Evolutionary conservation across 2,329 filamentous ascomycete species (phyloP).

Genomic region (Colletotrichum plurivorum): DNA sequence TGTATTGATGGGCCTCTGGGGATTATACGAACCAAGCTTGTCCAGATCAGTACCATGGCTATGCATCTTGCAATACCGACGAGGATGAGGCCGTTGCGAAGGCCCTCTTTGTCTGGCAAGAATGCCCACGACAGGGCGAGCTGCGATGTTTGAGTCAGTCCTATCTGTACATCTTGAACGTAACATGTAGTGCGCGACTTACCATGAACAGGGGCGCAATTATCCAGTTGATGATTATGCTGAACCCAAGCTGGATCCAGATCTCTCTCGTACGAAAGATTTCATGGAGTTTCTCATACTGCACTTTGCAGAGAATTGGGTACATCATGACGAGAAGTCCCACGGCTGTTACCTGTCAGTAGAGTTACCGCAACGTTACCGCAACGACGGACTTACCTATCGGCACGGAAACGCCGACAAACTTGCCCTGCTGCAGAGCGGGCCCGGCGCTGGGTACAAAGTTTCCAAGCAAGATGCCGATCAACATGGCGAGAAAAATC

Average conservation of each 20-base stretch:
- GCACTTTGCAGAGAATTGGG: slow-evolving; percentile 89
- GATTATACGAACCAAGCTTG: slow-evolving; percentile 60
- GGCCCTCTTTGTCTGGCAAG: slow-evolving; percentile 69
- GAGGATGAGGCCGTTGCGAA: slow-evolving; percentile 80
- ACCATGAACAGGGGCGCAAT: slow-evolving; percentile 88
- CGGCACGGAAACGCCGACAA: slow-evolving; percentile 78
- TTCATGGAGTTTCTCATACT: slow-evolving; percentile 80
- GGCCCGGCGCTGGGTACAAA: slow-evolving; percentile 75
- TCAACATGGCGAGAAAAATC: slow-evolving; percentile 84
- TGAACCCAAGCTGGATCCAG: slow-evolving; percentile 86
- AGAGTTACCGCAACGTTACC: not conserved
- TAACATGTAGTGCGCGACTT: slow-evolving; percentile 28
- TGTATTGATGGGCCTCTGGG: not conserved
- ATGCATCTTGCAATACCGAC: slow-evolving; percentile 90
- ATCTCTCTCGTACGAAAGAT: slow-evolving; percentile 73
- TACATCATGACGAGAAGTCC: slow-evolving; percentile 95
- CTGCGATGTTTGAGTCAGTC: slow-evolving; percentile 51
- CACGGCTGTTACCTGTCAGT: slow-evolving; percentile 66
- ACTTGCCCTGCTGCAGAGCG: slow-evolving; percentile 77
- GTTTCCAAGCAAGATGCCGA: slow-evolving; percentile 83
- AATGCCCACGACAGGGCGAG: slow-evolving; percentile 78
- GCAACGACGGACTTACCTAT: slow-evolving; percentile 64
- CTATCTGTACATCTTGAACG: not conserved
- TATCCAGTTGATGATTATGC: slow-evolving; percentile 85
- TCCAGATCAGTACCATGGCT: slow-evolving; percentile 87